These are phyloP conservation scores for Spinacia oleracea DNA, from an alignment of 179 eudicot genomes.

Conservation along the genomic window DNA sequence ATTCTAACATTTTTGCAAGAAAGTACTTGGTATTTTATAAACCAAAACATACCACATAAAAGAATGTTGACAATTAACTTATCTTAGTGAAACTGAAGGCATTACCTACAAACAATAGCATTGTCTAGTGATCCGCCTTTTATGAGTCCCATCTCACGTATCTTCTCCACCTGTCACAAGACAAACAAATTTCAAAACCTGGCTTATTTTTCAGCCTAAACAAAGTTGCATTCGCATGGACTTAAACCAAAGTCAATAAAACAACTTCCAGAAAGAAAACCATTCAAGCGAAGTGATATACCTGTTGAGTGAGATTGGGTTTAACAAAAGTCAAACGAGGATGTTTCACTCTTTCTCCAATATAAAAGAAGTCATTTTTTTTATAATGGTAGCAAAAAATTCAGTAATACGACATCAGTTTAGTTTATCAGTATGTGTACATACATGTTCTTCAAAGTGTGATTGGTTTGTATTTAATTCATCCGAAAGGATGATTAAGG, in stretches of 20 bases:
- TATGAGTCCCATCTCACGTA: conserved; percentile 76
- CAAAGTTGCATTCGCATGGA: background rate
- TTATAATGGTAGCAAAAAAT: background rate
- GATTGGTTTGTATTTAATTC: no score
- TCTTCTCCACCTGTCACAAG: conserved; percentile 63
- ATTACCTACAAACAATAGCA: conserved; percentile 88
- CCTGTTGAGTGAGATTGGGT: no score
- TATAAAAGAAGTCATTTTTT: background rate
- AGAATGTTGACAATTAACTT: background rate
- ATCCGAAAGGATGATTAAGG: no score
- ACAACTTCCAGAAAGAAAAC: background rate
- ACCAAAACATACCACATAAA: background rate
- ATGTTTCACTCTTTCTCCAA: background rate
- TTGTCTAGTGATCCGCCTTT: conserved; percentile 92
- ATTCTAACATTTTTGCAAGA: background rate
- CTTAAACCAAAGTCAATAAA: background rate
- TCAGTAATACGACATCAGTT: background rate
- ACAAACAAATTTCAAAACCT: conserved; percentile 13
- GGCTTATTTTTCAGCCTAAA: background rate
- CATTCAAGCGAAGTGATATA: background rate
- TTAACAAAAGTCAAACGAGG: background rate
- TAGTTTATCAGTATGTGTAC: background rate
- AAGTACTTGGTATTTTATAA: background rate
- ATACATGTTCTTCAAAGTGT: no score
- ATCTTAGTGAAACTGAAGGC: background rate